phyloP scores from a whole-genome alignment of 768 basidiomycete genomes.

The Hirschioporus abietinus region DNA sequence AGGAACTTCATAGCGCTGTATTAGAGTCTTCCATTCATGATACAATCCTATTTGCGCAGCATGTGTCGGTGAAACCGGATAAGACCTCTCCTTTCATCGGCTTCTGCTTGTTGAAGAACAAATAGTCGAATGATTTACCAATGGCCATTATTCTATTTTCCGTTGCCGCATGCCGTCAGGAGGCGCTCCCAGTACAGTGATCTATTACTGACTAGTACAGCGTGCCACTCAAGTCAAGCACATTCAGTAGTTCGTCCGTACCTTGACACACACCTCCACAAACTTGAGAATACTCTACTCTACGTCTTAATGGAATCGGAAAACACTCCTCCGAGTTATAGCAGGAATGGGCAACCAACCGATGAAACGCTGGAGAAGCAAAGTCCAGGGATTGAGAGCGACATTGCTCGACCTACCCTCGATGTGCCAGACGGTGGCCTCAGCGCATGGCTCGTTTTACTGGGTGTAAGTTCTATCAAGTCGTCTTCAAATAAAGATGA shows the following conservation, averaged over 20 bases:
- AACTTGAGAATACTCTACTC: background rate
- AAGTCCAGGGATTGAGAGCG: background rate
- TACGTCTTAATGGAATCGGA: background rate
- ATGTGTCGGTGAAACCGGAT: too few species aligned
- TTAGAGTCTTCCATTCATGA: too few species aligned
- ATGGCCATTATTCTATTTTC: too few species aligned
- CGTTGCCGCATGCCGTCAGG: too few species aligned
- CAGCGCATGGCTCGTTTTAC: conserved; percentile 37
- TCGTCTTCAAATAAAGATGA: background rate
- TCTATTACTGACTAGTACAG: too few species aligned
- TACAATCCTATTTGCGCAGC: too few species aligned
- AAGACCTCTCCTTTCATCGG: background rate
- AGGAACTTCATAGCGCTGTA: too few species aligned
- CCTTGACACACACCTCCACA: too few species aligned
- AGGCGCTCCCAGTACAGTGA: too few species aligned
- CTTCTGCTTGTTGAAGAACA: background rate
- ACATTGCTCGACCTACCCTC: background rate
- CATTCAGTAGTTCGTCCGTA: too few species aligned
- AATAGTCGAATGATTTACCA: too few species aligned
- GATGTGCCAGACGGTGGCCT: conserved; percentile 41
- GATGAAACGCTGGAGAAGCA: background rate
- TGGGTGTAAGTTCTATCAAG: conserved; percentile 27
- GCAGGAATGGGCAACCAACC: background rate
- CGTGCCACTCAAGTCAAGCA: too few species aligned
- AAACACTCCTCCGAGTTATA: background rate